Evolutionary conservation across 1,284 basidiomycete species (phyloP), one percentile per base, ranked within the genome.

Genomic region (Puccinia coronata): DNA sequence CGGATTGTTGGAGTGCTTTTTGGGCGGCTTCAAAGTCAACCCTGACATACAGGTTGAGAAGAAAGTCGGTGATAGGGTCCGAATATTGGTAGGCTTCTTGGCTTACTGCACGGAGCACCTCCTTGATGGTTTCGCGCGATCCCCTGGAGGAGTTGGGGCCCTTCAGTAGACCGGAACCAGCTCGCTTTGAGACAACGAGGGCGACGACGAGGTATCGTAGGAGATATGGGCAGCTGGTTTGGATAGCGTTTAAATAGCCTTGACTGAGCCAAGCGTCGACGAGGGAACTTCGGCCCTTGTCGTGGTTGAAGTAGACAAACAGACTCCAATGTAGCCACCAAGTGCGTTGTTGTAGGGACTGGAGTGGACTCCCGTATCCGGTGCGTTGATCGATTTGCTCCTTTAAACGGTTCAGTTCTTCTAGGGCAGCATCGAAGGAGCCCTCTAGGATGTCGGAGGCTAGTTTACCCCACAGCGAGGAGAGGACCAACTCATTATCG

Each of bases 281-380:
- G 80, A 99, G 91, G 55, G 94, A 91, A n/a, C 93, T 93, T 59
- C 96, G 91, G 41, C 94, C 95, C 83, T 95, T 90, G 0, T 92
- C 91, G 87, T 98, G 94, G 88, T 98, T 98, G 90, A 96, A 98
- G 88, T 96, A 98, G 83, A 98, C 94, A 87, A 98, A 99, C 74
- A 99, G 91, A 23, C 93, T 94, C 96, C 96, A 99, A 88, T 99
- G 97, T 18, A 95, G 91, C 82, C 97, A 90, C 96, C 96, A 98
- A 71, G 94, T 94, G 82, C 97, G 91, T 34, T 95, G 93, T 87
- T 96, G 95, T 75, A 97, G 90, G 85, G 94, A 95, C 71, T 89
- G 89, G 76, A 94, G 90, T 5, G 92, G 91, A 65, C 90, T 89
- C 25, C 90, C 88, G 28, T 63, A 80, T 23, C 78, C 78, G 11